These are phyloP conservation scores for Globisporangium uncinulatum DNA, from an alignment of 352 stramenopile genomes.

Conservation along the genomic window DNA sequence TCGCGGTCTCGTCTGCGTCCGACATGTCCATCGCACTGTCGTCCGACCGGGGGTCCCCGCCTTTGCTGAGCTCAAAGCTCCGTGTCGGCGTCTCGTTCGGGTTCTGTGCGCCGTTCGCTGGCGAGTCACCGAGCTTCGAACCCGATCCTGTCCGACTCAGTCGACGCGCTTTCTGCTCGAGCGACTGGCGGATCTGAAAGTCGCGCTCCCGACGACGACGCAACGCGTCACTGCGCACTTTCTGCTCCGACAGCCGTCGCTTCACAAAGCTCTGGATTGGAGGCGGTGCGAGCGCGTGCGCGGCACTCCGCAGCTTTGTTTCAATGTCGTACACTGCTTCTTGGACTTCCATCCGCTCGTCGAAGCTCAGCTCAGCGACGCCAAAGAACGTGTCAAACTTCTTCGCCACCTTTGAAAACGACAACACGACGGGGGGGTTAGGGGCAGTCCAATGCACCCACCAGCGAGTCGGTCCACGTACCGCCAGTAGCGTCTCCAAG, in stretches of 20 bases:
- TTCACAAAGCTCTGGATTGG: conserved; percentile 84
- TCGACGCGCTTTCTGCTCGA: conserved; percentile 34
- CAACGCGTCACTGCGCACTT: conserved; percentile 61
- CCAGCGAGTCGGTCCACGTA: conserved; percentile 7
- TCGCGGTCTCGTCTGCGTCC: conserved; percentile 32
- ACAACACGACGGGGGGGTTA: too few relatives aligned
- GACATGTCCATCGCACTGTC: conserved; percentile 75
- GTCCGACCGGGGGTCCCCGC: conserved; percentile 9
- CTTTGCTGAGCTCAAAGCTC: conserved; percentile 16
- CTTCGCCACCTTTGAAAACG: conserved; percentile 41
- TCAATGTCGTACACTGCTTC: conserved; percentile 66
- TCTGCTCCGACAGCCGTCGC: conserved; percentile 69
- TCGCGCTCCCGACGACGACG: conserved; percentile 72
- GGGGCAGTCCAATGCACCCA: neutral
- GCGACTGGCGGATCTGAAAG: conserved; percentile 53
- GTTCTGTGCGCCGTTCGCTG: conserved; percentile 15
- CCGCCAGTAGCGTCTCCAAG: conserved; percentile 46
- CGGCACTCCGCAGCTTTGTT: conserved; percentile 33
- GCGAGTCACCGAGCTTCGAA: conserved; percentile 1
- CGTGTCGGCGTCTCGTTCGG: conserved; percentile 11
- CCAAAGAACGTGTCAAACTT: conserved; percentile 80
- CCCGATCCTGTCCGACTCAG: conserved; percentile 10
- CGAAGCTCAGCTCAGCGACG: conserved; percentile 29
- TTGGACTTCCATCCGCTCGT: conserved; percentile 60
- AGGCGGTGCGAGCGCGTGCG: conserved; percentile 48